Base-by-base conservation (phyloP, 306 rosid species). In the Sechiopsis laciniata region DNA sequence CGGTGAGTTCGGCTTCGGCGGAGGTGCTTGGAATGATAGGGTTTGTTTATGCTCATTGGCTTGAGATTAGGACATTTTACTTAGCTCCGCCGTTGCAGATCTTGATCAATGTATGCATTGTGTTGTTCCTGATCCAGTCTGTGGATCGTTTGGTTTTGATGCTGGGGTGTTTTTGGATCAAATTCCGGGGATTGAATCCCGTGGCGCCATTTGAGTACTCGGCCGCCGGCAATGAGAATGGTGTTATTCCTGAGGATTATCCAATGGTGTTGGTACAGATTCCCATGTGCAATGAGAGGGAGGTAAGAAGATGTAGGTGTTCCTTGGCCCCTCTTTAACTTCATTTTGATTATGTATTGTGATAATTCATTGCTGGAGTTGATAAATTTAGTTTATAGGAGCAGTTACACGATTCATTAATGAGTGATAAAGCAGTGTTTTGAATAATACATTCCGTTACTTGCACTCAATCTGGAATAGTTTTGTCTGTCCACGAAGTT, bases 271-370 rank as follows among this genome's bases (percentile, higher is more conserved):
- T 94, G 83, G 62, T 94, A 72, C 98, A 94, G 80, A 89, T 94
- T 72, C 98, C 98, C 57, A 94, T 94, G 98, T 94, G 98, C 92
- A 94, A 94, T 73, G 98, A 94, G 83, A 90, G 92, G 94, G 98
- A 94, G 98, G 98, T 94, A 86, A 94, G 98, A 76, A 77, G 78
- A 88, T 87, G 95, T 88, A 84, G 92, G 98, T 90, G 82, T 68
- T 64, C 84, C 87, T 86, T 73, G 53, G 55, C 77, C 62, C 32
- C 6, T 40, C 52, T 76, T 82, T 70, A 71, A n/a, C 56, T 77
- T 21, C 68, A 29, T 61, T 58, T 71, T 40, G 46, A 40, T 40
- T 40, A 20, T n/a, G 22, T n/a, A 37, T 17, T 68, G 57, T 12
- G 13, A 20, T 67, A 19, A 13, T 45, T 68, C 55, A 20, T 15